Conservation (phyloP, 2,329 filamentous ascomycete genomes). For the Madurella fahalii region DNA sequence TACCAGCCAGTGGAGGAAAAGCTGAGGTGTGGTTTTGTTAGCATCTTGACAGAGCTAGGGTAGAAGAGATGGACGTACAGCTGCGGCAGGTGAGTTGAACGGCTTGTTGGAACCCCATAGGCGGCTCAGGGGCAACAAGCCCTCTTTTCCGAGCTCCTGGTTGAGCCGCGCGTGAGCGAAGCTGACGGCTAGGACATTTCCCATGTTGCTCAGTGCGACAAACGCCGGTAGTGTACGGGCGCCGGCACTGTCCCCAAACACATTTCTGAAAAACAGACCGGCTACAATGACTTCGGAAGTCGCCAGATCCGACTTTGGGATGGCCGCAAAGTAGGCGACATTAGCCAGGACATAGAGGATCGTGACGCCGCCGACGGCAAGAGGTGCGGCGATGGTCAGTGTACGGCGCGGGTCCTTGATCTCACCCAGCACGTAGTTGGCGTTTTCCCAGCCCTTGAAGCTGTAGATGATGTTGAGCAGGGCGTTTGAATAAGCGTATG, state of each 20-base stretch:
- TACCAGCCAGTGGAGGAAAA: conserved; percentile 63
- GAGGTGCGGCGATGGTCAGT: conserved; percentile 53
- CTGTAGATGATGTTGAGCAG: conserved; percentile 57
- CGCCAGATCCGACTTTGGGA: conserved; percentile 54
- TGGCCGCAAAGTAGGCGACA: conserved; percentile 61
- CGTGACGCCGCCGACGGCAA: conserved; percentile 56
- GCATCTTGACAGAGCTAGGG: background rate
- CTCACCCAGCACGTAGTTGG: conserved; percentile 58
- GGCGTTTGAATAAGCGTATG: conserved; percentile 53
- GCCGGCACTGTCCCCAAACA: conserved; percentile 53
- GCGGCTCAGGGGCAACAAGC: conserved; percentile 59
- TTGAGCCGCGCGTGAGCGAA: conserved; percentile 56
- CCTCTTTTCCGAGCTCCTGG: conserved; percentile 66
- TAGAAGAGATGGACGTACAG: conserved; percentile 23
- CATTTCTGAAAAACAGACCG: conserved; percentile 56
- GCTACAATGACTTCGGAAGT: conserved; percentile 58
- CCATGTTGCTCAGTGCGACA: conserved; percentile 57
- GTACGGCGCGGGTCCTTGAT: conserved; percentile 25
- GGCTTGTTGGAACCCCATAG: conserved; percentile 67
- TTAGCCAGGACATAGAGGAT: conserved; percentile 61
- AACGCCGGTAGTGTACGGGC: conserved; percentile 39
- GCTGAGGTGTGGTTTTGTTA: conserved; percentile 15
- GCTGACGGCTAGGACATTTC: conserved; percentile 58
- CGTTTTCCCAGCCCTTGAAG: conserved; percentile 62
- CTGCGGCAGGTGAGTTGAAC: conserved; percentile 59